Evolutionary conservation across 768 basidiomycete genomes (phyloP).

Genomic region (Tylopilus felleus): DNA sequence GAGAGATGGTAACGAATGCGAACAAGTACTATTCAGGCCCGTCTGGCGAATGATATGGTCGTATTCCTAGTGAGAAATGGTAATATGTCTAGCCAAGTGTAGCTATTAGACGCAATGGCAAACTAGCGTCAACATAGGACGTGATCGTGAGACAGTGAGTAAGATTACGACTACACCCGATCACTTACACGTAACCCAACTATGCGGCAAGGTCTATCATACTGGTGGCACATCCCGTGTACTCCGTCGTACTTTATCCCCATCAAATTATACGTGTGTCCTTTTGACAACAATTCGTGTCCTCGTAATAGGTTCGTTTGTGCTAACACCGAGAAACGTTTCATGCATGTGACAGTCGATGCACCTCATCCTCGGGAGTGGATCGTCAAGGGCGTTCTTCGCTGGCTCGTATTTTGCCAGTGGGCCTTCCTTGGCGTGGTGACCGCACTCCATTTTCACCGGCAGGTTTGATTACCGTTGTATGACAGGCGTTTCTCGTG

Average conservation of each 20-base stretch:
- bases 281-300: constrained; percentile 15
- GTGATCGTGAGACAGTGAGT: too few species aligned
- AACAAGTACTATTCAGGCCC: not conserved
- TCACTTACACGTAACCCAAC: too few species aligned
- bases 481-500: too few species aligned
- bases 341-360: constrained; percentile 11
- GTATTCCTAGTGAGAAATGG: not conserved
- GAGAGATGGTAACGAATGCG: constrained; percentile 4
- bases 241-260: not conserved
- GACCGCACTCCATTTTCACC: not conserved
- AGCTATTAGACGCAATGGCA: too few species aligned
- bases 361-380: constrained; percentile 17
- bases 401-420: constrained; percentile 6
- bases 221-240: not conserved
- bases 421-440: constrained; percentile 5
- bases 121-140: too few species aligned
- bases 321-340: not conserved
- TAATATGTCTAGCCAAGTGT: too few species aligned
- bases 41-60: constrained; percentile 2
- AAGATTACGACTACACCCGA: too few species aligned
- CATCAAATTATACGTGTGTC: not conserved
- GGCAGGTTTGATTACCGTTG: not conserved
- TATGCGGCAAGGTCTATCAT: too few species aligned
- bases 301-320: not conserved
- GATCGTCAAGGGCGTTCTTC: constrained; percentile 9